Base-by-base conservation (phyloP, 129 eudicot genomes). In the Logfia minima region DNA sequence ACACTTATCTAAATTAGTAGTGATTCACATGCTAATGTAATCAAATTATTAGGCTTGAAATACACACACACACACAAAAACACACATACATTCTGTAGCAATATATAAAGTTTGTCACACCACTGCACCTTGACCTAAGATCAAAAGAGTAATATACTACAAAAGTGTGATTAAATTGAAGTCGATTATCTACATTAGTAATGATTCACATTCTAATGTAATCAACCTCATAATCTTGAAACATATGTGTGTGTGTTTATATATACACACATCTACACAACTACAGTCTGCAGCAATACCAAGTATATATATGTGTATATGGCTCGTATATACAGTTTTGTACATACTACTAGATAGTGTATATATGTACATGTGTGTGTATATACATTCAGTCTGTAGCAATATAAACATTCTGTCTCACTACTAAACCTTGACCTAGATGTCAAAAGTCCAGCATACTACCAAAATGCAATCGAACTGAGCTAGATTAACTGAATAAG, bases 401-500 rank as follows among this genome's bases (percentile, higher is more conserved):
- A 35, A 35, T 39, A 39, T 39, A 39, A 1, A 39, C 45, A 39
- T 9, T 41, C 10, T 10, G 48, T 41, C 14, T 2, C 4, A 14
- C 55, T 48, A 48, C 18, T 48, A 14, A 48, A 48, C 55, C 55
- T 13, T 48, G 55, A 48, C n/a, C 55, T 48, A 48, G 55, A 48
- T 11, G 55, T 48, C 55, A 14, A 48, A 11, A 45, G 16, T 13
- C 48, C 48, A 39, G 13, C 13, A 39, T 39, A 48, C 75, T n/a
- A 53, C 53, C 8, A 19, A 69, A 70, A 65, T 45, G 79, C 69
- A 58, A 48, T 35, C 61, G 73, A 84, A 18, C 41, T 23, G 28
- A 53, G 24, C 43, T 53, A 8, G 32, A 55, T 8, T 67, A 43
- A 56, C 1, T 29, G 7, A 24, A 5, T n/a, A 83, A 53, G 66